Base-by-base conservation (phyloP, 305 asterid genomes). In the Coffea humblotiana region DNA sequence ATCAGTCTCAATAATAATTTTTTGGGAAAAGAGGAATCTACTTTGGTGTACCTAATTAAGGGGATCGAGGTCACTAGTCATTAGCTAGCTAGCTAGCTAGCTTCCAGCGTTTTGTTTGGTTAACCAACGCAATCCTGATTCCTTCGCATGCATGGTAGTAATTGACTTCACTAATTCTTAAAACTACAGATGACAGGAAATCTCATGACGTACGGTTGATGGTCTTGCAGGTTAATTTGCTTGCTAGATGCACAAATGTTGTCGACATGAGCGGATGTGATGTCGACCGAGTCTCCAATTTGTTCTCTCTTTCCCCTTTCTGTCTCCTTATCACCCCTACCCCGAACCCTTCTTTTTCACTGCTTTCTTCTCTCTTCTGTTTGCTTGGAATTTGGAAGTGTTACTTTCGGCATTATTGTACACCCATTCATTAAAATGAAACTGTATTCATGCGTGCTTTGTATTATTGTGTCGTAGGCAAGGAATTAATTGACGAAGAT, bases 231-330 rank as follows among this genome's bases (percentile, higher is more conserved):
- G 86, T 79, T 81, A 48, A 43, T 74, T 23, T 45, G 56, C 72
- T 51, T 76, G 79, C n/a, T n/a, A n/a, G n/a, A 63, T 69, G 84
- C 35, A 75, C n/a, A 27, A 81, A 35, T 67, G 64, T 73, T 23
- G 58, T 78, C 70, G 81, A 65, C 87, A 84, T 78, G 73, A 77
- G 80, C 63, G 79, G 85, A 82, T 84, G 87, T 79, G 85, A 82
- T 84, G 87, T 76, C 83, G n/a, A n/a, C n/a, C n/a, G 6, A 84
- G 74, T 63, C 75, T 54, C 9, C 43, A 54, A 48, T 80, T 76
- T 83, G 47, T 72, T 48, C 58, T 70, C 10, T 49, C 51, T 43
- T 63, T 27, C 63, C 11, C 43, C 27, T 63, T 64, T 23, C 51
- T 32, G 32, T 19, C 1, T n/a, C 58, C 35, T n/a, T 61, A 12